Base-by-base conservation (phyloP, 2,329 filamentous ascomycete genomes). In the Hypoxylon sp. region DNA sequence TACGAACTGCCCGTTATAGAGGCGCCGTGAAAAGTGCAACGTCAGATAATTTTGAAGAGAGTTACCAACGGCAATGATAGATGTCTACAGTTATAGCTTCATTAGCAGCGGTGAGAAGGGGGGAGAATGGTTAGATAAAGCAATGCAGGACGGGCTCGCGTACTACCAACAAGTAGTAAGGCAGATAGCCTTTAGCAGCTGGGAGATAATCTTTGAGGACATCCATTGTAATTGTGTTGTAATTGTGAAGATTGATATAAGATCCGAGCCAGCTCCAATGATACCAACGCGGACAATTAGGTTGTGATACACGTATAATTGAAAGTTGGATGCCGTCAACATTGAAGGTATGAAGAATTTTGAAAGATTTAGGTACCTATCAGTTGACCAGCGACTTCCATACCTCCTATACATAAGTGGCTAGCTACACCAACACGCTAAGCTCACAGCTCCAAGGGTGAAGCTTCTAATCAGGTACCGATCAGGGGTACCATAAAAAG, bases 1-100 rank as follows among this genome's bases (percentile, higher is more conserved):
- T 19, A 88, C 79, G 73, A 88, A 88, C 68, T 81, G 81, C 65
- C 89, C 89, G 72, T 90, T 88, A 84, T 98, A 99, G 75, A 98
- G 88, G 78, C 93, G 91, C n/a, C 90, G 88, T 6, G 94, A 94
- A 81, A 92, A 96, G 78, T 89, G 85, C 2, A 94, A 85, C 16
- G 93, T 96, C 34, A 83, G 75, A 81, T 97, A 96, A 76, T 92
- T 89, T 83, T 97, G 94, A 48, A 96, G 77, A 34, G 89, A 91
- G 84, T 99, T 99, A 74, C 88, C 90, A 63, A 96, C 84, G 29
- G 95, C 93, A 61, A 96, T 87, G 61, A 94, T 76, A 61, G 93
- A 93, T 76, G 97, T 87, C 95, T 97, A 70, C 25, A 51, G 2
- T 52, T 97, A 69, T 25, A 52, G 2, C 47, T 25, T 54, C 32